These are phyloP conservation scores for Coemansia sp. DNA, from an alignment of 192 early-diverging fungal genomes.

Conservation along the genomic window DNA sequence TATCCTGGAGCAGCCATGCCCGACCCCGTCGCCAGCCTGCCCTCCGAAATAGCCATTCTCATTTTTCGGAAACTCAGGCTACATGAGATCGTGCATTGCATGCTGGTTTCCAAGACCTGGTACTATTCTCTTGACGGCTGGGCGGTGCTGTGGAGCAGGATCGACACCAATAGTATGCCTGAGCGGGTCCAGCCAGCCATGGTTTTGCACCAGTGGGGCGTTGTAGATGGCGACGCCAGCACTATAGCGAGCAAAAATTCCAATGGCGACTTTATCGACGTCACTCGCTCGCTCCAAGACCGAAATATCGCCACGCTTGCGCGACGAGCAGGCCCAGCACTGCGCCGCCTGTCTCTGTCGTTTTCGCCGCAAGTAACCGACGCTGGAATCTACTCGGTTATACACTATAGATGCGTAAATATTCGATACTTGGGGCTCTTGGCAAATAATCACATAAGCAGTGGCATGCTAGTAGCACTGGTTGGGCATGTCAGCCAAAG, in stretches of 20 bases:
- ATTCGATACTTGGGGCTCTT: slow-evolving; percentile 29
- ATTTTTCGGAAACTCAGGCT: slow-evolving; percentile 35
- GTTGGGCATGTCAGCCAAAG: slow-evolving; percentile 1
- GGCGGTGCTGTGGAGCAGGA: slow-evolving; percentile 27
- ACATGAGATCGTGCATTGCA: slow-evolving; percentile 26
- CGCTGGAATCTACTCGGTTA: slow-evolving; percentile 12
- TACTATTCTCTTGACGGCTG: slow-evolving; percentile 19
- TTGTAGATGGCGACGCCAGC: background rate
- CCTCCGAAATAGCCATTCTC: slow-evolving; percentile 20
- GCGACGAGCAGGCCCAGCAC: slow-evolving; percentile 35
- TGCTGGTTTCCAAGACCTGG: slow-evolving; percentile 40
- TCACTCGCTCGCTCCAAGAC: slow-evolving; percentile 8
- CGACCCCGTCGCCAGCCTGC: slow-evolving; percentile 24
- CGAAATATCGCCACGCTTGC: slow-evolving; percentile 15
- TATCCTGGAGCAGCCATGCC: slow-evolving; percentile 19
- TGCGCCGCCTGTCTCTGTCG: slow-evolving; percentile 19
- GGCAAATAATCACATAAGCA: slow-evolving; percentile 21
- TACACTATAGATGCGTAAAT: slow-evolving; percentile 27
- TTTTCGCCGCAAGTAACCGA: slow-evolving; percentile 24
- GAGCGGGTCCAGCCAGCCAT: background rate
- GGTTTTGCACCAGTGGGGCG: background rate
- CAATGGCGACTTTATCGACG: background rate
- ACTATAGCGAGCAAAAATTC: background rate
- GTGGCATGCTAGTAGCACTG: slow-evolving; percentile 8
- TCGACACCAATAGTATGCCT: slow-evolving; percentile 19